phyloP scores from a whole-genome alignment of 805 yeast genomes.

The Nakazawaea ishiwadae region DNA sequence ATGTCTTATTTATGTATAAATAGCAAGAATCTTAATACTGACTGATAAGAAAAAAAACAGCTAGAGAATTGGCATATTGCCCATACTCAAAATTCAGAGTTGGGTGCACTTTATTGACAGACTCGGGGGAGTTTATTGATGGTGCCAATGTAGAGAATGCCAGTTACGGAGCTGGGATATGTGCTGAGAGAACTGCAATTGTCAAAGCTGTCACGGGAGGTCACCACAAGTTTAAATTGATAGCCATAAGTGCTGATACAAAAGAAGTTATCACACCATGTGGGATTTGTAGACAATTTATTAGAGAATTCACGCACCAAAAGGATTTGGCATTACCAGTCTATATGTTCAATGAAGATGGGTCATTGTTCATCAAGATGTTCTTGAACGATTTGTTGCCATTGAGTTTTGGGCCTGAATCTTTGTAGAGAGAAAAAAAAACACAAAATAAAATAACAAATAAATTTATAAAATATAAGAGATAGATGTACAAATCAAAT shows the following conservation, averaged over 20 bases:
- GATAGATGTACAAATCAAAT: conserved; percentile 7
- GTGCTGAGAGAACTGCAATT: conserved; percentile 73
- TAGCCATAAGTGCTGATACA: conserved; percentile 65
- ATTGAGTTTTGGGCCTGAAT: conserved; percentile 80
- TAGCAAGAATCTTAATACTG: neutral
- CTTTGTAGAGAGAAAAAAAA: conserved; percentile 25
- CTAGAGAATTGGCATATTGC: conserved; percentile 50
- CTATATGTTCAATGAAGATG: conserved; percentile 62
- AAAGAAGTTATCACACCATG: conserved; percentile 73
- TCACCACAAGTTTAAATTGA: conserved; percentile 41
- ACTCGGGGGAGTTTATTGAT: conserved; percentile 38
- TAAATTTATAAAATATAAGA: neutral
- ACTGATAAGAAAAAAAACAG: conserved; percentile 22
- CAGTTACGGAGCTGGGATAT: conserved; percentile 70
- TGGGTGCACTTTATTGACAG: conserved; percentile 69
- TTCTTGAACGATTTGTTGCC: conserved; percentile 69
- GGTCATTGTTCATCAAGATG: conserved; percentile 37
- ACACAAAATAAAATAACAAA: neutral
- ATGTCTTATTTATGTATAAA: conserved; percentile 1
- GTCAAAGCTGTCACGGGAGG: conserved; percentile 47
- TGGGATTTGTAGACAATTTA: conserved; percentile 89
- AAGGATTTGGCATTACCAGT: conserved; percentile 39
- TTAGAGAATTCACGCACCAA: conserved; percentile 69
- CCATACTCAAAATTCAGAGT: conserved; percentile 81
- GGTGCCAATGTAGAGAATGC: conserved; percentile 97